A percentile compares a stretch with the other conserved stretches of the same genome.
These are phyloP conservation scores for Athelia psychrophila DNA, from an alignment of 1,284 basidiomycete species.

Conservation along the genomic window DNA sequence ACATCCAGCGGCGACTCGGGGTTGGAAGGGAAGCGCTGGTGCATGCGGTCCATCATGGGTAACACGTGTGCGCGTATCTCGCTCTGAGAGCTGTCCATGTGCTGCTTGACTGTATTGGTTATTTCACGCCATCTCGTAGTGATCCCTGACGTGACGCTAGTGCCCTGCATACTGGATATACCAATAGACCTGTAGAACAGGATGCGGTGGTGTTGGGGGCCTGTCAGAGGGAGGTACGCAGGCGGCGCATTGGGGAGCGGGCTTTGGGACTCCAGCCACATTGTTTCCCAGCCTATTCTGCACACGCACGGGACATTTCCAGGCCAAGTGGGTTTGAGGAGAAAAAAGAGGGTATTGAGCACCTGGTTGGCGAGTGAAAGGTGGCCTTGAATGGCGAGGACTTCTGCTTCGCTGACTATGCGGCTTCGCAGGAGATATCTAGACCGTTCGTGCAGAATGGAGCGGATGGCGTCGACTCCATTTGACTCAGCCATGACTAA, in stretches of 20 bases:
- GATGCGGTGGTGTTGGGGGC: too few species aligned
- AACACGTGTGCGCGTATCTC: not conserved
- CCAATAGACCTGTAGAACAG: not conserved
- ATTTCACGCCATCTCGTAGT: not conserved
- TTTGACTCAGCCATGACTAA: too few species aligned
- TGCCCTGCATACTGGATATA: not conserved
- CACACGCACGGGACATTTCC: not conserved
- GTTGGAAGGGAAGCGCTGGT: not conserved
- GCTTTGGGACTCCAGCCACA: not conserved
- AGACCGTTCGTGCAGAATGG: not conserved
- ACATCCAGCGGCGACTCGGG: not conserved
- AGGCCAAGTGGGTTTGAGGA: not conserved
- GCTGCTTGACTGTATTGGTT: not conserved
- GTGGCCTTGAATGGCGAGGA: not conserved
- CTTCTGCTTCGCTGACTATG: not conserved
- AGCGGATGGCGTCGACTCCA: not conserved
- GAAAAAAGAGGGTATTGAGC: not conserved
- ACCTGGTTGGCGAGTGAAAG: not conserved
- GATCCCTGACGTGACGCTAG: not conserved
- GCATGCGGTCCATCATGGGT: not conserved
- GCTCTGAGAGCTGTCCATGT: not conserved
- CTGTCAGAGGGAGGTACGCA: too few species aligned
- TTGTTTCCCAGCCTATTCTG: not conserved
- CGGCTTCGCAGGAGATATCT: not conserved
- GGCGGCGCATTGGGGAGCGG: not conserved